phyloP scores from a whole-genome alignment of 2,329 filamentous ascomycete species.

The Pyricularia grisea region DNA sequence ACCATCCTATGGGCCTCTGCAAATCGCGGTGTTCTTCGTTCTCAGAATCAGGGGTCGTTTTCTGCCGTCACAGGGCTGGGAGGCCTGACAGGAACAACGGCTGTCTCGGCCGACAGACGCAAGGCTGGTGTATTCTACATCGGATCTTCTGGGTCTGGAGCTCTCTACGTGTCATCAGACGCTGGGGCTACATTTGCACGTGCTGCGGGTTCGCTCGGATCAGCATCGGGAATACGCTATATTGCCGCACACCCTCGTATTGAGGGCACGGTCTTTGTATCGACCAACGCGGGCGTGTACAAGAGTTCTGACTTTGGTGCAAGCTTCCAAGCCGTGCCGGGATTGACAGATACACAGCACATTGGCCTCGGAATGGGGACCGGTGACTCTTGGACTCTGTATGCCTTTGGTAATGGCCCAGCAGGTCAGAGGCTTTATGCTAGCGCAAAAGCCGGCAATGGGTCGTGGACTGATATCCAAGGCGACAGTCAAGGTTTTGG shows the following conservation, averaged over 20 bases:
- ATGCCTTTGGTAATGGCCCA: slow-evolving; percentile 34
- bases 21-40: slow-evolving; percentile 30
- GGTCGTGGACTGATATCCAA: slow-evolving; percentile 27
- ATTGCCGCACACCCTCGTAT: slow-evolving; percentile 46
- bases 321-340: slow-evolving; percentile 30
- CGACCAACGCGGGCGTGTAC: slow-evolving; percentile 44
- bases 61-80: slow-evolving; percentile 33
- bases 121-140: slow-evolving; percentile 41
- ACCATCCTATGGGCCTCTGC: slow-evolving; percentile 37
- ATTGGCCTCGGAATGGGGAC: slow-evolving; percentile 33
- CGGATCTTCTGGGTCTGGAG: slow-evolving; percentile 28
- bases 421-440: slow-evolving; percentile 34
- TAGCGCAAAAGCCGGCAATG: slow-evolving; percentile 28
- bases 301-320: slow-evolving; percentile 40
- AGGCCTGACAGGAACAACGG: slow-evolving; percentile 31
- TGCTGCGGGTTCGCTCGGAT: slow-evolving; percentile 24
- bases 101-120: slow-evolving; percentile 45
- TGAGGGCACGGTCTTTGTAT: slow-evolving; percentile 51
- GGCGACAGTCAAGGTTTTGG: slow-evolving; percentile 33
- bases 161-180: slow-evolving; percentile 43
- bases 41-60: slow-evolving; percentile 31
- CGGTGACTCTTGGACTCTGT: slow-evolving; percentile 30
- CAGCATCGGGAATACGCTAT: slow-evolving; percentile 38
- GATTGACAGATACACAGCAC: slow-evolving; percentile 28
- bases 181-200: slow-evolving; percentile 32